phyloP scores from a whole-genome alignment of 192 early-diverging fungal species.

The Coemansia sp. region DNA sequence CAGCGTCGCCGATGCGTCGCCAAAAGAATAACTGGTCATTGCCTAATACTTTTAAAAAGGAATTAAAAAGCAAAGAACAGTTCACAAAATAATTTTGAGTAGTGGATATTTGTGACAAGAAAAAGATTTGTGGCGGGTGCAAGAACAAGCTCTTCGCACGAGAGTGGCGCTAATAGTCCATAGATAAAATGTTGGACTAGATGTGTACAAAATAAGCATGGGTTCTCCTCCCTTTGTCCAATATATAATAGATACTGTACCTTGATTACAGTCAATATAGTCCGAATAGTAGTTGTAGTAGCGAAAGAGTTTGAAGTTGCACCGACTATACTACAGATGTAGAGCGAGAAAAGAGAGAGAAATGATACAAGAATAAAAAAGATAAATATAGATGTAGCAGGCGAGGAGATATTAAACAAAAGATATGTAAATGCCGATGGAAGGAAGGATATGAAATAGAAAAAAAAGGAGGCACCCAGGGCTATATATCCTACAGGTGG shows the following conservation, averaged over 20 bases:
- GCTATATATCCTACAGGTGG: constrained; percentile 8
- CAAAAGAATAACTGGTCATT: constrained; percentile 52
- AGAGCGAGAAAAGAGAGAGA: background rate
- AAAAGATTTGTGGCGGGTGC: constrained; percentile 9
- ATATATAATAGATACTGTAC: constrained; percentile 5
- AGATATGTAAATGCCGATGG: background rate
- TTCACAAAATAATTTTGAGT: no score
- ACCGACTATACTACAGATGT: background rate
- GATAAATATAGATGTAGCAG: constrained; percentile 10
- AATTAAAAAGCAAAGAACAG: background rate
- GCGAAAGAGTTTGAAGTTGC: background rate
- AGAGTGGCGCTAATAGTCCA: constrained; percentile 4
- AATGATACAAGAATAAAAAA: constrained; percentile 1
- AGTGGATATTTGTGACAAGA: background rate
- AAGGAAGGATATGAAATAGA: background rate
- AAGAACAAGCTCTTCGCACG: background rate
- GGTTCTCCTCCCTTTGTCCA: background rate
- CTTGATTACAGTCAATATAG: constrained; percentile 2
- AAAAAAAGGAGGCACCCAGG: constrained; percentile 11
- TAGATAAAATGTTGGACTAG: background rate
- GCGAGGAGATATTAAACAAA: constrained; percentile 3
- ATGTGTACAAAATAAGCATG: background rate
- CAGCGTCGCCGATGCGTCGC: constrained; percentile 37
- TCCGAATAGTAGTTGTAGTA: background rate
- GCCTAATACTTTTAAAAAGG: background rate